Base-by-base conservation (phyloP, 192 early-diverging fungal genomes). In the Mortierella hygrophila region DNA sequence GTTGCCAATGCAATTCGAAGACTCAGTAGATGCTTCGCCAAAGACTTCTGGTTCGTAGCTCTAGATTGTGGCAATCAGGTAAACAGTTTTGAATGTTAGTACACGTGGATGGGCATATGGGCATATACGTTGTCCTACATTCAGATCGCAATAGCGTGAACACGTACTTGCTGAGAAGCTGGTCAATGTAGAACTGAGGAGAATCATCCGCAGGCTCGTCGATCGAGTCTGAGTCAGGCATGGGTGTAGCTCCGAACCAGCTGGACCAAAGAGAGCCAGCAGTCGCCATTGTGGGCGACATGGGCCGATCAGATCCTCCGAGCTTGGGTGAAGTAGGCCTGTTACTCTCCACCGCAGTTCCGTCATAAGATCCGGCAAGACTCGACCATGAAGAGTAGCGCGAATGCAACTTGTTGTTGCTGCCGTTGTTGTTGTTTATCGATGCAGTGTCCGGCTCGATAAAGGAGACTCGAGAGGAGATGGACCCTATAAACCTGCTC, bases 1-100 rank as follows among this genome's bases (percentile, higher is more conserved):
- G 89, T 89, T 1, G 90, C 85, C 15, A 92, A 77, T 0, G 83
- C 78, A n/a, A 89, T 79, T 7, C 88, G 82, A 38, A 92, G 83
- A 4, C 82, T 83, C 7, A 80, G 75, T 16, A 92, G 68, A n/a
- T 88, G 89, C 54, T 91, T 86, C 40, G 82, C 74, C 23, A 92
- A 77, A 0, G 75, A 72, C 42, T 92, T 89, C 72, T 89, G 72
- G 8, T 83, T 78, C 1, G 77, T 80, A 38, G 84, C 79, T 69
- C 90, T 91, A 82, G 49, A 52, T 20, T 18, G 29, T 23, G 5
- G 54, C 20, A 38, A 49, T 60, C 41, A 72, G 8, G 54, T 15
- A 38, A 40, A 40, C 41, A 72, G 52, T 23, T 38, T 57, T 23
- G 55, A 26, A 26, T 6, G n/a, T 57, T 57, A 57, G 55, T 21